A percentile compares a stretch with the other conserved stretches of the same genome.
Evolutionary conservation across 441 rosid species (phyloP).

Genomic region (Flueggea neowawraea): DNA sequence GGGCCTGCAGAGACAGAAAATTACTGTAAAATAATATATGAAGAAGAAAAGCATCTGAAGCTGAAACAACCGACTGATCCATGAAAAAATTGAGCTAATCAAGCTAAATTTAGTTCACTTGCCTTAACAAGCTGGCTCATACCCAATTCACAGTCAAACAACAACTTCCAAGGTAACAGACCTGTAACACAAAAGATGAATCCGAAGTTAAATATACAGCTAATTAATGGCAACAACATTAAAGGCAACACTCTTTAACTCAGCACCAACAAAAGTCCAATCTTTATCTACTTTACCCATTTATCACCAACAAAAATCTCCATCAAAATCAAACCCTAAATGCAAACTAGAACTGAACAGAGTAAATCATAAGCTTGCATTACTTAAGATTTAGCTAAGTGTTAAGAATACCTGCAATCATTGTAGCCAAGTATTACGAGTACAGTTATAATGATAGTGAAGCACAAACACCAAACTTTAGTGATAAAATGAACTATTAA

Average conservation of each 20-base stretch:
- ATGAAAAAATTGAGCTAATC: background rate
- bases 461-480: no score
- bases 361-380: no score
- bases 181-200: background rate
- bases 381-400: no score
- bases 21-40: no score
- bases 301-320: background rate
- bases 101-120: slow-evolving; percentile 1
- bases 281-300: background rate
- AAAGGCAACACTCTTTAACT: background rate
- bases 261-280: background rate
- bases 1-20: background rate
- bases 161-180: background rate
- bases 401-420: no score
- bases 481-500: no score
- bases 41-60: no score
- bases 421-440: no score
- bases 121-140: background rate
- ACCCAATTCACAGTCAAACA: background rate
- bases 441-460: no score
- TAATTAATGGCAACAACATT: background rate
- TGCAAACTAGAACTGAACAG: no score
- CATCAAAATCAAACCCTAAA: background rate
- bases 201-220: background rate
- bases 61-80: no score